Conservation (phyloP, 805 yeast genomes). For the Starmerella sirachaensis region DNA sequence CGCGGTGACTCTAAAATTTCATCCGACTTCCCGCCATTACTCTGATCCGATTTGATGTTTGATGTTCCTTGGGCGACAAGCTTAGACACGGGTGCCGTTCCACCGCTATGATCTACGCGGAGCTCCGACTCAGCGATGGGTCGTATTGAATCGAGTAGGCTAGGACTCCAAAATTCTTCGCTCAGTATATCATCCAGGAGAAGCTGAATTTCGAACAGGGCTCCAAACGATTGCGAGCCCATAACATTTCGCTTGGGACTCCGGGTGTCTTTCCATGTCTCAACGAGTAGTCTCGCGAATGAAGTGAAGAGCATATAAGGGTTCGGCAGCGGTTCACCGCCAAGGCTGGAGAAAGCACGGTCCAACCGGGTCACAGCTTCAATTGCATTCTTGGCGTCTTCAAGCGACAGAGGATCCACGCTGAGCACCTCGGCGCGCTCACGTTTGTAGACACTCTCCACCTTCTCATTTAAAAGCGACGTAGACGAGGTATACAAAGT, state of each 20-base stretch:
- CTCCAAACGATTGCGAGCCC: not conserved
- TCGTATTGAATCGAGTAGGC: slow-evolving; percentile 7
- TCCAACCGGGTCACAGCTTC: slow-evolving; percentile 2
- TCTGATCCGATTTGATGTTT: too few species aligned
- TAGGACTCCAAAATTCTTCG: slow-evolving; percentile 8
- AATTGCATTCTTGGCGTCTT: not conserved
- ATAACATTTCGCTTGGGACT: not conserved
- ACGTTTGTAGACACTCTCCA: not conserved
- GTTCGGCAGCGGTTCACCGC: slow-evolving; percentile 4
- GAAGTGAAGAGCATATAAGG: slow-evolving; percentile 2
- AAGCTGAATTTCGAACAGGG: slow-evolving; percentile 7
- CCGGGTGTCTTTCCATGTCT: not conserved
- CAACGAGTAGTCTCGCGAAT: slow-evolving; percentile 4
- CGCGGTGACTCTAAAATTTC: too few species aligned
- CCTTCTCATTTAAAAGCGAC: not conserved
- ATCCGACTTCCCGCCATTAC: too few species aligned
- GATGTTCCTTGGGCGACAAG: too few species aligned
- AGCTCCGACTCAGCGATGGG: too few species aligned
- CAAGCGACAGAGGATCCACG: not conserved
- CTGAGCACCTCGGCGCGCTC: not conserved
- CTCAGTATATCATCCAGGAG: slow-evolving; percentile 7
- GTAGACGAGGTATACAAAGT: not conserved
- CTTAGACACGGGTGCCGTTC: too few species aligned
- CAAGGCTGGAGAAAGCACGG: slow-evolving; percentile 1
- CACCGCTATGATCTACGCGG: too few species aligned